Percentiles rank a stretch among this genome's conserved stretches.
These are phyloP conservation scores for Chrysanthemum makinoi DNA, from an alignment of 129 eudicot species.

Conservation along the genomic window DNA sequence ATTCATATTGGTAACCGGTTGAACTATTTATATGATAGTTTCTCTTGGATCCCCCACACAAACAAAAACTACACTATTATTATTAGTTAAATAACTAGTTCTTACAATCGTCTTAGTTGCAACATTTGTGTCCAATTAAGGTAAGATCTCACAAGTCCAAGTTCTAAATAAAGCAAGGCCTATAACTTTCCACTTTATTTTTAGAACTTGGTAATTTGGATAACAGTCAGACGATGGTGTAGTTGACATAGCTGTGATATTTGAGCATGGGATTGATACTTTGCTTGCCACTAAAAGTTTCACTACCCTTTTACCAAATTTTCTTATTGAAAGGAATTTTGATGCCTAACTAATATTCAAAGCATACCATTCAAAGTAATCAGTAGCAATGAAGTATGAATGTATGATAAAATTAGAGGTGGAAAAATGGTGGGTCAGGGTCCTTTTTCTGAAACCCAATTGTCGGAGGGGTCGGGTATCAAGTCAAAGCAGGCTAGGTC, in stretches of 20 bases:
- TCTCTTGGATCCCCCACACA: slow-evolving; percentile 1
- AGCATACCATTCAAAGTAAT: neutral
- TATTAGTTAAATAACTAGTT: slow-evolving; percentile 8
- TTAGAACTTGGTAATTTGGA: neutral
- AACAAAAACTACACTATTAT: neutral
- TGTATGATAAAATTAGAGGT: neutral
- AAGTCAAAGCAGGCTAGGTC: neutral
- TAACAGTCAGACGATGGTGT: slow-evolving; percentile 2
- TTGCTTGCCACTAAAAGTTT: neutral
- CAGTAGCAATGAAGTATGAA: neutral
- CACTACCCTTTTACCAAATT: neutral
- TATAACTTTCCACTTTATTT: slow-evolving; percentile 10
- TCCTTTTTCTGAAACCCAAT: no score
- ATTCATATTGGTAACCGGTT: neutral
- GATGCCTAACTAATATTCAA: neutral
- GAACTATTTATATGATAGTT: neutral
- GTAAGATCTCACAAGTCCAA: slow-evolving; percentile 12
- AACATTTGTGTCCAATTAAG: slow-evolving; percentile 5
- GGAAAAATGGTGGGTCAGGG: neutral
- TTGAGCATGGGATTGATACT: neutral
- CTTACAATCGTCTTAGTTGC: neutral
- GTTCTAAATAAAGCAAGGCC: slow-evolving; percentile 7
- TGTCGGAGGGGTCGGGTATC: neutral
- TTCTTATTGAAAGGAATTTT: slow-evolving; percentile 6
- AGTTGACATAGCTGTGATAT: neutral